Base-by-base conservation (phyloP, 1,284 basidiomycete species). In the Ustilago tritici region DNA sequence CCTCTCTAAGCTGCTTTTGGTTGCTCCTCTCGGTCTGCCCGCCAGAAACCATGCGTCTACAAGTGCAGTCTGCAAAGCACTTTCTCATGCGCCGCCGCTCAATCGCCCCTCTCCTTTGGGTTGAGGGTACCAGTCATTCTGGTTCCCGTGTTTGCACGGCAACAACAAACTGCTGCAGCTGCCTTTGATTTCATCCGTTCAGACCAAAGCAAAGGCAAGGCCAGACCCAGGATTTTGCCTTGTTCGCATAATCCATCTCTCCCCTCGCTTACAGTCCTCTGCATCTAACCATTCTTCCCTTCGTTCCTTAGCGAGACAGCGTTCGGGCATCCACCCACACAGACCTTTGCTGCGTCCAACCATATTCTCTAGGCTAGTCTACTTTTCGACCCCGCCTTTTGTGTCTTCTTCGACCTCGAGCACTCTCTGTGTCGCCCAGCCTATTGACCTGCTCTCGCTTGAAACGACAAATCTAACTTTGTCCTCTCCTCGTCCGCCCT, bases 321-420 rank as follows among this genome's bases (percentile, higher is more conserved):
- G 28, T 50, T 12, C 31, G 31, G 28, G 49, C 49, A n/a, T 46
- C 43, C 11, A 10, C 15, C 43, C 53, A 11, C 34, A 11, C 41
- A 59, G 8, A 28, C 34, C 4, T 23, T 28, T 17, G 11, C 17
- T 15, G 41, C 43, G n/a, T 28, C 12, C 11, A 31, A 19, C 19
- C 23, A 31, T 19, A 12, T 35, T 35, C 40, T 38, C 15, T 62
- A 17, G 23, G 64, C 57, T 70, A 58, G 68, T n/a, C 41, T 58
- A 10, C 8, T 59, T 63, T 63, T 11, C 35, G 15, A n/a, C 65
- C 64, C 65, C 59, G 41, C 58, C 53, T 61, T 60, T 60, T 61
- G 53, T 14, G 46, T 15, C 31, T 28, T 54, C 43, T 17, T 32
- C 19, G 35, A 17, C 12, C 53, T 23, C 35, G 28, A 23, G 23